Base-by-base conservation (phyloP, 352 stramenopile species). In the Phytophthora syringae region DNA sequence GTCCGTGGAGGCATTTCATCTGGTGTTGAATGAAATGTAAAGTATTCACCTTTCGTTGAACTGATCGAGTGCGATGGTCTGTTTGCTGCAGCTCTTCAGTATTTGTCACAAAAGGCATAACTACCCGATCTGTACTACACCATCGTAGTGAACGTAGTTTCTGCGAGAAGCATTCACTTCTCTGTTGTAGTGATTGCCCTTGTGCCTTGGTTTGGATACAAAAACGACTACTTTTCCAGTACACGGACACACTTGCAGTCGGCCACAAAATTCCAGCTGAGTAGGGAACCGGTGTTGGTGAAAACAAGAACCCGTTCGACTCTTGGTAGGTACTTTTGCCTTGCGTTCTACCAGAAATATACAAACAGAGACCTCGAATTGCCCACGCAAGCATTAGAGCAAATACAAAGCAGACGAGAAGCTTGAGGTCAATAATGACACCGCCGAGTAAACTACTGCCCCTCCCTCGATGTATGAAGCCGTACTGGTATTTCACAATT, bases 401-500 rank as follows among this genome's bases (percentile, higher is more conserved):
- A 2, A 53, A 7, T 3, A 77, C 24, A 1, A 69, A 39, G 34
- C 58, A 70, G 15, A 70, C 22, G 7, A 76, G 39, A 37, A 76
- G 65, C 25, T 70, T 76, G 22, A 73, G 25, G 27, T 76, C 68
- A 25, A 73, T 69, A 5, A 73, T 20, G 0, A 76, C 36, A 13
- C 68, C 68, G 2, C 64, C 58, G 5, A 76, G 58, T 7, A 62
- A 28, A 1, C 24, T 24, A 7, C 30, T 65, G 9, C 67, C 62
- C 2, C 22, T 58, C 0, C 62, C 52, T 28, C 42, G 52, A n/a
- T 56, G 55, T 0, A n/a, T 22, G 12, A 68, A 56, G 15, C 36
- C 21, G 30, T 75, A 48, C 21, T 52, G 27, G 43, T 52, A 60
- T 22, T 60, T 64, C 13, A 66, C 56, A 7, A 37, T 18, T 9